These are phyloP conservation scores for Wickerhamiella lipophila DNA, from an alignment of 805 yeast genomes.

Conservation along the genomic window DNA sequence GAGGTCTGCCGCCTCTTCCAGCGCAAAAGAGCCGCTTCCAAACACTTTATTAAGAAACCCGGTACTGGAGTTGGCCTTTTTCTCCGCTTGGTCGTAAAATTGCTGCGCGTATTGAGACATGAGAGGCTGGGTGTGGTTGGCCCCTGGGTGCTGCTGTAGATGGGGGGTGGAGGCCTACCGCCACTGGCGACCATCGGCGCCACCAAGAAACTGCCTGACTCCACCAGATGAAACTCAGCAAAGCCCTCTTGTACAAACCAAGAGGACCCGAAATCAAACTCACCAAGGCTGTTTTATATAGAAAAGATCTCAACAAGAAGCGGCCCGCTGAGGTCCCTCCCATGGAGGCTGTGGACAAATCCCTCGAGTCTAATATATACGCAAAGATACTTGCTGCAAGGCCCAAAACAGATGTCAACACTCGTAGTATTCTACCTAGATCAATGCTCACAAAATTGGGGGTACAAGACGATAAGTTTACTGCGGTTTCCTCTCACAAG, in stretches of 20 bases:
- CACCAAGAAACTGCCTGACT: background rate
- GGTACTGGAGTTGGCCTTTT: slow-evolving; percentile 56
- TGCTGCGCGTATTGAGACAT: slow-evolving; percentile 5
- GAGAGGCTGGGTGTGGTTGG: no score
- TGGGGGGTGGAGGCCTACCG: no score
- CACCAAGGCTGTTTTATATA: background rate
- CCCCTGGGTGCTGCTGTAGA: no score
- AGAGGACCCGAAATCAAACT: background rate
- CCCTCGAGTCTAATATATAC: slow-evolving; percentile 6
- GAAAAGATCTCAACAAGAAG: background rate
- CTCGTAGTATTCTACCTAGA: background rate
- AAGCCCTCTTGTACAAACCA: background rate
- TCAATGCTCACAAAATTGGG: slow-evolving; percentile 6
- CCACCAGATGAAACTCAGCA: background rate
- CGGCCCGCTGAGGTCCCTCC: background rate
- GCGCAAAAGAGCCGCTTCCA: slow-evolving; percentile 49
- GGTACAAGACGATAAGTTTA: background rate
- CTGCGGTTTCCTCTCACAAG: background rate
- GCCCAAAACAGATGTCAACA: slow-evolving; percentile 9
- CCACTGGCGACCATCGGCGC: background rate
- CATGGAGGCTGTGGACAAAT: background rate
- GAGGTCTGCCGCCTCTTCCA: slow-evolving; percentile 86
- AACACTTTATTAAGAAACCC: slow-evolving; percentile 36
- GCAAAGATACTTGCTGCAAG: slow-evolving; percentile 9
- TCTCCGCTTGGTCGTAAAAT: slow-evolving; percentile 42